Base-by-base conservation (phyloP, 805 yeast genomes). In the Osmozyma mogii region DNA sequence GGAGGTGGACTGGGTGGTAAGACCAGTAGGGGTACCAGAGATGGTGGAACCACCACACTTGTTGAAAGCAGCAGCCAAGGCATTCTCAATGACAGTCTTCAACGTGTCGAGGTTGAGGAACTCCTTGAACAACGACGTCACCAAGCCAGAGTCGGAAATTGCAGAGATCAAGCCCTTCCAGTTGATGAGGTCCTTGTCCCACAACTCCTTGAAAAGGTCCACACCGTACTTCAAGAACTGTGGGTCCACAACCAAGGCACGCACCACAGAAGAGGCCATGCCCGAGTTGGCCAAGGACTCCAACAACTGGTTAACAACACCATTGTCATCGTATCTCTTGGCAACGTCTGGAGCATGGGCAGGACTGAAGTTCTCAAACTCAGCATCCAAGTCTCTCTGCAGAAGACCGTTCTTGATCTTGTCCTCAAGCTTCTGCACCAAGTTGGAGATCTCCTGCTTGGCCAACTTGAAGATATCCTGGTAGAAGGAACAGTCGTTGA, bases 201-300 rank as follows among this genome's bases (percentile, higher is more conserved):
- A 41, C 38, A 62, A 50, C 33, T 49, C 33, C 28, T 44, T 27
- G 31, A 61, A 50, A 41, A 62, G 58, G 13, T 44, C 37, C 25
- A 57, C 65, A 58, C 68, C 69, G 37, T 47, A 60, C 18, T 34
- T 29, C 42, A 54, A 57, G 52, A 61, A 62, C 13, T 47, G 45
- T 14, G 52, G 50, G 40, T 62, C 63, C 21, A 52, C 51, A 35
- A 62, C 49, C 41, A 62, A 59, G 5, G 55, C 43, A 25, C 50
- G 41, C 26, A 62, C 64, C 32, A 62, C 65, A 17, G 48, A 52
- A 13, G 49, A 36, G 23, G 65, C 67, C 44, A 62, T 58, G 24
- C 68, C 68, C 14, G 68, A 61, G 24, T 54, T 38, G 45, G 59
- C 60, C 45, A 62, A 58, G 1, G 69, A 61, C 43, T 60, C 65